A percentile compares a stretch with the other conserved stretches of the same genome.
Conservation (phyloP, 805 yeast genomes). For the Wickerhamiella qilinensis region DNA sequence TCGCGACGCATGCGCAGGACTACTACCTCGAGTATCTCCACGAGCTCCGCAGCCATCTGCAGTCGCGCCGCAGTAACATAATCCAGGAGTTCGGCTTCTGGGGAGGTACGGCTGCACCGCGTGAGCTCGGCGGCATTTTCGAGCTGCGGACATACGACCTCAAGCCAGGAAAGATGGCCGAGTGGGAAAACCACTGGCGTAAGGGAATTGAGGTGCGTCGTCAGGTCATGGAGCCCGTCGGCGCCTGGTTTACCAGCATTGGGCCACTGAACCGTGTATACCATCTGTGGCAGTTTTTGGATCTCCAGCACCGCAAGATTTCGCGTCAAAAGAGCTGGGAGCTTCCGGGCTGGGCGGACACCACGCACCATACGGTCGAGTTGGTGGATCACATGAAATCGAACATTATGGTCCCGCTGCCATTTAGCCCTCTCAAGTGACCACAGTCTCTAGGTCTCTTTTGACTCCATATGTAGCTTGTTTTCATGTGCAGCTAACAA, state of each 20-base stretch:
- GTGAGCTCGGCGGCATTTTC: slow-evolving; percentile 26
- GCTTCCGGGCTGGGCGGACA: slow-evolving; percentile 30
- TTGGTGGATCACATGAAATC: slow-evolving; percentile 25
- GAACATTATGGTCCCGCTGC: slow-evolving; percentile 24
- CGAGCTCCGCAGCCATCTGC: slow-evolving; percentile 19
- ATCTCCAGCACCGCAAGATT: slow-evolving; percentile 26
- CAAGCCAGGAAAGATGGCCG: slow-evolving; percentile 26
- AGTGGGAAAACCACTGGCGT: slow-evolving; percentile 29
- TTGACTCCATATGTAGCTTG: no score
- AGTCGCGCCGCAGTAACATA: slow-evolving; percentile 22
- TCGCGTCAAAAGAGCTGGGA: slow-evolving; percentile 29
- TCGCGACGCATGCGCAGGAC: slow-evolving; percentile 19
- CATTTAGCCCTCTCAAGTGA: slow-evolving; percentile 26
- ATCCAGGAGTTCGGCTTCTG: slow-evolving; percentile 29
- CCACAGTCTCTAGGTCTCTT: no score
- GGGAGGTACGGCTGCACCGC: slow-evolving; percentile 31
- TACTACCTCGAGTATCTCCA: slow-evolving; percentile 18
- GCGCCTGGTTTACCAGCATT: slow-evolving; percentile 29
- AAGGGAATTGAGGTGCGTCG: slow-evolving; percentile 27
- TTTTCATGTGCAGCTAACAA: background rate
- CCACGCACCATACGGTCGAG: slow-evolving; percentile 28
- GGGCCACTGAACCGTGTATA: slow-evolving; percentile 27
- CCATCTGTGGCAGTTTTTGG: slow-evolving; percentile 31
- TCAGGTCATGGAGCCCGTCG: slow-evolving; percentile 32
- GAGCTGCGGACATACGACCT: slow-evolving; percentile 26